These are phyloP conservation scores for Vaucheria bursata DNA, from an alignment of 352 stramenopile genomes.

Conservation along the genomic window DNA sequence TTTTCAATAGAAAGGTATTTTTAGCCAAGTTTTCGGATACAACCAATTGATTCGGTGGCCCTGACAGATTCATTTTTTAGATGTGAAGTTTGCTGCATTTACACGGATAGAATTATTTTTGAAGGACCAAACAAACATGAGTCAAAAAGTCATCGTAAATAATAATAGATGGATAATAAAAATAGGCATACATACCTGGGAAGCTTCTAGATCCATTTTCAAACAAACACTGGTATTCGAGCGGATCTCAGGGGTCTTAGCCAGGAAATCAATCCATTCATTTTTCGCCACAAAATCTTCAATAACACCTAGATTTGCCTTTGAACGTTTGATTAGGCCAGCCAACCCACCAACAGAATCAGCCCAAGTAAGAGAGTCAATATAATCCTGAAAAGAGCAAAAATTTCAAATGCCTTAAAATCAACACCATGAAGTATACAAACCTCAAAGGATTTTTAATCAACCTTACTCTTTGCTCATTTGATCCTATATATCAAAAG, in stretches of 20 bases:
- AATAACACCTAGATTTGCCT: slow-evolving; percentile 86
- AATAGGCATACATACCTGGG: slow-evolving; percentile 13
- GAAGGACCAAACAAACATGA: not conserved
- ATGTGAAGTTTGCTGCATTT: not conserved
- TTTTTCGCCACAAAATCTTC: slow-evolving; percentile 92
- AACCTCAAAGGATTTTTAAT: too few relatives aligned
- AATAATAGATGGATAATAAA: not conserved
- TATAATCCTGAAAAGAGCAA: slow-evolving; percentile 79
- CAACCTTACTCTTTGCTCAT: too few relatives aligned
- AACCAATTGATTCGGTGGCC: too few relatives aligned
- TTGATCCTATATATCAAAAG: too few relatives aligned
- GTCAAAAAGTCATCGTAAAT: not conserved
- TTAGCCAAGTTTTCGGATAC: too few relatives aligned
- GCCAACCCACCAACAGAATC: slow-evolving; percentile 83
- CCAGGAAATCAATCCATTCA: slow-evolving; percentile 93
- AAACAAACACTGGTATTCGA: slow-evolving; percentile 96
- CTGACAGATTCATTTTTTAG: too few relatives aligned
- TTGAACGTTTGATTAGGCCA: slow-evolving; percentile 81
- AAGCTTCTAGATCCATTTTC: slow-evolving; percentile 69
- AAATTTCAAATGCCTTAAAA: too few relatives aligned
- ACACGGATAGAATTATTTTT: not conserved
- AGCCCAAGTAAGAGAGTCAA: slow-evolving; percentile 91
- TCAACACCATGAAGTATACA: too few relatives aligned
- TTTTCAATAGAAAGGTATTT: too few relatives aligned
- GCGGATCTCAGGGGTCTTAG: slow-evolving; percentile 75